Conservation (phyloP, 495 filamentous ascomycete genomes). For the Achaetomiella virescens region DNA sequence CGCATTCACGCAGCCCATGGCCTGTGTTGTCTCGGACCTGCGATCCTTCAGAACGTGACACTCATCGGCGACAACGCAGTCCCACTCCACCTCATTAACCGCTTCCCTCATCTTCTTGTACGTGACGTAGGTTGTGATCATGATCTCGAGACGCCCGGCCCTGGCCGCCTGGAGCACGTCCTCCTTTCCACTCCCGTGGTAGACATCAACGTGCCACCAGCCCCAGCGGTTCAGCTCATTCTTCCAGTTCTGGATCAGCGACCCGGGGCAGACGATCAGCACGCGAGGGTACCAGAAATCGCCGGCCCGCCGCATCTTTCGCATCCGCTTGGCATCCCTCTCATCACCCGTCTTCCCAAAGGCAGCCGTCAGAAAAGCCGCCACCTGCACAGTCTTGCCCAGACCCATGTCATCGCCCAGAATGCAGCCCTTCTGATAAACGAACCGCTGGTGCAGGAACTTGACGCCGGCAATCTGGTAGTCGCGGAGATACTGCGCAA, state of each 20-base stretch:
- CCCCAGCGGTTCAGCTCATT: slow-evolving; percentile 84
- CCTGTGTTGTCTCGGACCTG: slow-evolving; percentile 66
- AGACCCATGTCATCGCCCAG: slow-evolving; percentile 96
- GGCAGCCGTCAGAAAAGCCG: slow-evolving; percentile 84
- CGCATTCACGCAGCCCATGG: slow-evolving; percentile 89
- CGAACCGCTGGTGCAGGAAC: slow-evolving; percentile 85
- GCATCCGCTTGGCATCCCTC: slow-evolving; percentile 82
- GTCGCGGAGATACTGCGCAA: slow-evolving; percentile 86
- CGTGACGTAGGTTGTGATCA: slow-evolving; percentile 90
- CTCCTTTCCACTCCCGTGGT: slow-evolving; percentile 70
- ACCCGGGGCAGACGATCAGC: slow-evolving; percentile 83
- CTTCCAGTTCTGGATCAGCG: slow-evolving; percentile 84
- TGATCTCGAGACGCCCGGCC: slow-evolving; percentile 71
- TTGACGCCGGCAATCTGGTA: slow-evolving; percentile 84
- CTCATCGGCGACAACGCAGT: slow-evolving; percentile 95
- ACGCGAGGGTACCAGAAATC: slow-evolving; percentile 79
- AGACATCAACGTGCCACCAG: slow-evolving; percentile 86
- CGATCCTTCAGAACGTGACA: slow-evolving; percentile 88
- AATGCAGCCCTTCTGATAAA: slow-evolving; percentile 87
- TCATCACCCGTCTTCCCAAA: slow-evolving; percentile 95
- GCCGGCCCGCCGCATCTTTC: slow-evolving; percentile 64
- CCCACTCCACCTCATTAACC: slow-evolving; percentile 86
- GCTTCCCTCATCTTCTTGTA: slow-evolving; percentile 69
- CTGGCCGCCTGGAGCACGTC: slow-evolving; percentile 66
- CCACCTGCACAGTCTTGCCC: slow-evolving; percentile 95